Evolutionary conservation across 805 yeast species (phyloP).

Genomic region (Kodamaea kaohsiungensis): DNA sequence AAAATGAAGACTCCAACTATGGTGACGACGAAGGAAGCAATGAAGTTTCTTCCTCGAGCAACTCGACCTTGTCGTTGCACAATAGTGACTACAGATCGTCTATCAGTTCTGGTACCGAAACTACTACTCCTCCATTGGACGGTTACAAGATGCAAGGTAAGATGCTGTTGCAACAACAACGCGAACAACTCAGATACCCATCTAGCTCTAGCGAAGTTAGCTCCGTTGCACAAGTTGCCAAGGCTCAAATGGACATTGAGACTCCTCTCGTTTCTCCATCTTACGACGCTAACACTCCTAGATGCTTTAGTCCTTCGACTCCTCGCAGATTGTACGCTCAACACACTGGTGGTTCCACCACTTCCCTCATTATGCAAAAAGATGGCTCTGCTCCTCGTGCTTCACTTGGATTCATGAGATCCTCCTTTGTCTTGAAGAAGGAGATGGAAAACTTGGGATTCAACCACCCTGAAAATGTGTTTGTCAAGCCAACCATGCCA

Average conservation of each 20-base stretch:
- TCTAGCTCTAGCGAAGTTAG: conserved; percentile 9
- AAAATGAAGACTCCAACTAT: conserved; percentile 15
- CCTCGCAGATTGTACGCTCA: conserved; percentile 5
- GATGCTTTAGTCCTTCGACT: not conserved
- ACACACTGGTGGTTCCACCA: not conserved
- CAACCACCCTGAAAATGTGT: conserved; percentile 34
- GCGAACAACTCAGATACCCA: conserved; percentile 7
- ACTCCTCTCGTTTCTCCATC: not conserved
- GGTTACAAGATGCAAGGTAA: conserved; percentile 2
- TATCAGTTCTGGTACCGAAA: conserved; percentile 33
- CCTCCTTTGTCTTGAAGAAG: conserved; percentile 42
- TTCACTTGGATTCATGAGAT: conserved; percentile 46
- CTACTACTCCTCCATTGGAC: conserved; percentile 18
- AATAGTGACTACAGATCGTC: conserved; percentile 39
- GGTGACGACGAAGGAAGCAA: conserved; percentile 19
- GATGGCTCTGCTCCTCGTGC: conserved; percentile 24
- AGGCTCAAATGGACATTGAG: conserved; percentile 15
- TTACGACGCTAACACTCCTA: not conserved
- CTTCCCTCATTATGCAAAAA: conserved; percentile 9
- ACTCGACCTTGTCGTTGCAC: conserved; percentile 40
- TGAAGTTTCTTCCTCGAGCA: conserved; percentile 29
- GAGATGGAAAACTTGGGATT: conserved; percentile 37
- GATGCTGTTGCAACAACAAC: conserved; percentile 4
- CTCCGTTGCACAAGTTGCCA: conserved; percentile 11
- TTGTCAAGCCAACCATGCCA: conserved; percentile 20